A percentile compares a stretch with the other conserved stretches of the same genome.
Conservation (phyloP, 129 eudicot species). For the Flaveria linearis region DNA sequence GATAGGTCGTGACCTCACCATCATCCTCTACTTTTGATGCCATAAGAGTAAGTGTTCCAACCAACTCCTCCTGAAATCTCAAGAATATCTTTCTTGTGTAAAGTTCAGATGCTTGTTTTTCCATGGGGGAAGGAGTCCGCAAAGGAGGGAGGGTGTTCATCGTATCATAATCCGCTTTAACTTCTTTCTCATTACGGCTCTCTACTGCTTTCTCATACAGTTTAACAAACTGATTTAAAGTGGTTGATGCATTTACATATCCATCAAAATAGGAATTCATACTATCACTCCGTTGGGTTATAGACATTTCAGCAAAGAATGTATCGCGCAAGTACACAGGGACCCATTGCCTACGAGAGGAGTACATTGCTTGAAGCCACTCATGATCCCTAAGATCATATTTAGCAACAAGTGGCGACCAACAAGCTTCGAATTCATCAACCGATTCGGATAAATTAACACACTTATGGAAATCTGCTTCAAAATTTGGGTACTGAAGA, state of each 20-base stretch:
- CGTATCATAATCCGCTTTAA: conserved; percentile 66
- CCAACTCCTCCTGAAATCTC: conserved; percentile 66
- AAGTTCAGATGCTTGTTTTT: conserved; percentile 66
- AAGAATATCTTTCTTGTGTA: conserved; percentile 54
- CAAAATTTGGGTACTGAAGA: conserved; percentile 55
- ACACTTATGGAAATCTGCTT: conserved; percentile 63
- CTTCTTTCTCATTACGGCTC: conserved; percentile 64
- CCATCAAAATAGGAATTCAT: conserved; percentile 63
- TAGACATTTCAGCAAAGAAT: conserved; percentile 61
- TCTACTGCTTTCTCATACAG: conserved; percentile 68
- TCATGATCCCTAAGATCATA: conserved; percentile 57
- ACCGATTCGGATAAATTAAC: conserved; percentile 54
- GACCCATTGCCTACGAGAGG: conserved; percentile 61
- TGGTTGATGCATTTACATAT: conserved; percentile 53
- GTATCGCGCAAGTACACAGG: conserved; percentile 61
- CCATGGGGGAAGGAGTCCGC: conserved; percentile 71
- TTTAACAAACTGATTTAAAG: conserved; percentile 47
- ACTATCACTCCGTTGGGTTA: conserved; percentile 51
- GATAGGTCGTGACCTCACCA: conserved; percentile 48
- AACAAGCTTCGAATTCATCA: conserved; percentile 61
- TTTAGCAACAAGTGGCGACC: conserved; percentile 42
- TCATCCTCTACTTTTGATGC: conserved; percentile 61
- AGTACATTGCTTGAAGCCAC: conserved; percentile 58
- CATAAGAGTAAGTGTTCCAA: conserved; percentile 60
- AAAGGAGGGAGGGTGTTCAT: conserved; percentile 51